phyloP scores from a whole-genome alignment of 306 rosid genomes.

The Quercus ilex region DNA sequence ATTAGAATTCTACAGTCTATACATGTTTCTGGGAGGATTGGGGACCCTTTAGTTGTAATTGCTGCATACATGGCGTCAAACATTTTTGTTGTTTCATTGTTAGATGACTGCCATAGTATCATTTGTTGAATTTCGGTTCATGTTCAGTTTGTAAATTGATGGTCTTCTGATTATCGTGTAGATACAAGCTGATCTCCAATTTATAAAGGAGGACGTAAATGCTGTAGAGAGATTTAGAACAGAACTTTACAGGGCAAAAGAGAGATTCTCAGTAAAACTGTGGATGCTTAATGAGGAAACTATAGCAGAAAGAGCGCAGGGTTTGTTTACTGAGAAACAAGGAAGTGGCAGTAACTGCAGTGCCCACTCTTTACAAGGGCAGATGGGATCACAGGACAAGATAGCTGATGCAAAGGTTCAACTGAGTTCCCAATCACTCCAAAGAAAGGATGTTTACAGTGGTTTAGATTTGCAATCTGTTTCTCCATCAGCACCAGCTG shows the following conservation, averaged over 20 bases:
- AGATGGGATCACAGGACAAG: slow-evolving; percentile 55
- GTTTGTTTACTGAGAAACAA: slow-evolving; percentile 52
- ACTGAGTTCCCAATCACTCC: slow-evolving; percentile 47
- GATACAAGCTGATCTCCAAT: slow-evolving; percentile 89
- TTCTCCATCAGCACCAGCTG: slow-evolving; percentile 63
- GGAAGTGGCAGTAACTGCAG: slow-evolving; percentile 48
- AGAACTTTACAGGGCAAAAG: slow-evolving; percentile 68
- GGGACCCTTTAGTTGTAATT: background rate
- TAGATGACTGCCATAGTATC: background rate
- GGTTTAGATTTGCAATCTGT: slow-evolving; percentile 62
- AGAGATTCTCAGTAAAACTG: slow-evolving; percentile 45
- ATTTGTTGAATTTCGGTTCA: background rate
- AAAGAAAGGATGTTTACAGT: slow-evolving; percentile 57
- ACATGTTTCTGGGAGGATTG: background rate
- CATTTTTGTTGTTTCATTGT: background rate
- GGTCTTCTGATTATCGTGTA: slow-evolving; percentile 25
- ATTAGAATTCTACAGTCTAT: background rate
- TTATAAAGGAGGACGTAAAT: slow-evolving; percentile 79
- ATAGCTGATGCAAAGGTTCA: slow-evolving; percentile 61
- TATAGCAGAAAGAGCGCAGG: slow-evolving; percentile 62
- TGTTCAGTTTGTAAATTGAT: slow-evolving; percentile 6
- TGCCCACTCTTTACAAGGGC: slow-evolving; percentile 54
- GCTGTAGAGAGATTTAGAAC: slow-evolving; percentile 83
- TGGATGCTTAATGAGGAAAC: slow-evolving; percentile 56
- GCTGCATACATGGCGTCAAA: background rate